Base-by-base conservation (phyloP, 2,329 filamentous ascomycete species). In the Dothistroma septosporum region DNA sequence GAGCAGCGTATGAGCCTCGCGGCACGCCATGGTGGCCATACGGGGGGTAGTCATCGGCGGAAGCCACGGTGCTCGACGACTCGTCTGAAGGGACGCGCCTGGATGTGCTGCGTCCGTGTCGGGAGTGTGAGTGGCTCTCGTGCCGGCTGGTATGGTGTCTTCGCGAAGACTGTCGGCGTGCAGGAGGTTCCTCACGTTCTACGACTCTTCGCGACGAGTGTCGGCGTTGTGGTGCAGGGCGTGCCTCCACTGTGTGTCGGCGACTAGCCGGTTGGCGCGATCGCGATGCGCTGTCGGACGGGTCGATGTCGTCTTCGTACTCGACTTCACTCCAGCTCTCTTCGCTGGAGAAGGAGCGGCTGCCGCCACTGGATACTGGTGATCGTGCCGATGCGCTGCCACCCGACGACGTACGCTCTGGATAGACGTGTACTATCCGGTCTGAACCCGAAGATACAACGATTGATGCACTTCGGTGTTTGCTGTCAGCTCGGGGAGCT, bases 201-300 rank as follows among this genome's bases (percentile, higher is more conserved):
- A 57, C 35, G 21, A 55, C 52, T 56, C 72, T 68, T 66, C 74
- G 74, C 58, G 77, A 75, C 54, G 77, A 75, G 59, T 76, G 73
- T 66, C 74, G 77, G 57, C 74, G 66, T 8, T 61, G 55, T 8
- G 73, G 69, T 7, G 70, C 73, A 24, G 73, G 72, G 35, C 72
- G 72, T 35, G 69, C 71, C 58, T 74, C 73, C 33, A 73, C 66
- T 59, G 68, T 65, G 68, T 74, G 65, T 53, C 69, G 73, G 55
- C 76, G 74, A 44, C 69, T 69, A 35, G 58, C 50, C 5, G 59
- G 63, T 16, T 62, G 66, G 52, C 74, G 72, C 2, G 78, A 75
- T 50, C 76, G 74, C 21, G 79, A 81, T 22, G 79, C 79, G 28
- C 79, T 81, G 68, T 82, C 79, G n/a, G 76, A 78, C 28, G 79